These are phyloP conservation scores for Globisporangium viniferum DNA, from an alignment of 352 stramenopile genomes.

Conservation along the genomic window DNA sequence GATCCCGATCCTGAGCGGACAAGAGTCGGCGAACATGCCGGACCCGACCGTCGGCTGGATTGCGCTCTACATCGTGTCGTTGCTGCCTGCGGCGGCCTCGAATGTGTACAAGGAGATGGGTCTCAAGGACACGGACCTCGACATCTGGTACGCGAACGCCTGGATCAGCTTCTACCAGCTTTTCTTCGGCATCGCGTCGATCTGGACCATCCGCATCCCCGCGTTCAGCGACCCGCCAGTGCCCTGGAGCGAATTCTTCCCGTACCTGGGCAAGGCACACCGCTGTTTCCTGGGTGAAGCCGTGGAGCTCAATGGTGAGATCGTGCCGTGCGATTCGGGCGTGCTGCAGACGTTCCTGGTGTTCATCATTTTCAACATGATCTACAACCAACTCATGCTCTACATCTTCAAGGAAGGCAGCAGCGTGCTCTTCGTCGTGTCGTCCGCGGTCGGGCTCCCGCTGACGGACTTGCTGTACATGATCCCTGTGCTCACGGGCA, in stretches of 20 bases:
- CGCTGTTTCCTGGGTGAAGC: conserved; percentile 72
- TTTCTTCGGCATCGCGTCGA: conserved; percentile 57
- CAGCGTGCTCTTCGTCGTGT: conserved; percentile 86
- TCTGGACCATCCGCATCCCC: conserved; percentile 79
- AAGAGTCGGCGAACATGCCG: conserved; percentile 64
- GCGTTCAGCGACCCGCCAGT: conserved; percentile 80
- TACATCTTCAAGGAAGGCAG: conserved; percentile 89
- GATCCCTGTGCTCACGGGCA: conserved; percentile 72
- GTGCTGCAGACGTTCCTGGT: conserved; percentile 76
- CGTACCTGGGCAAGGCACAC: conserved; percentile 66
- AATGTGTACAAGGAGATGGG: conserved; percentile 91
- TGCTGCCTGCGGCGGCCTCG: conserved; percentile 62
- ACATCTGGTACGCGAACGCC: conserved; percentile 88
- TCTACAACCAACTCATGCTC: conserved; percentile 88
- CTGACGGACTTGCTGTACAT: conserved; percentile 86
- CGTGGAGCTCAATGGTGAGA: conserved; percentile 62
- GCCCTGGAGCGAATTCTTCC: conserved; percentile 63
- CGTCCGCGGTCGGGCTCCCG: conserved; percentile 75
- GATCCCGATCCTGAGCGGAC: conserved; percentile 71
- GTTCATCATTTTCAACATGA: conserved; percentile 60
- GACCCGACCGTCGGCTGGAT: conserved; percentile 79
- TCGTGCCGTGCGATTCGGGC: conserved; percentile 54
- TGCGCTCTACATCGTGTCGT: conserved; percentile 69
- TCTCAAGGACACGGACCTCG: conserved; percentile 83
- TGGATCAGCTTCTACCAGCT: conserved; percentile 87